Percentiles rank a stretch among this genome's conserved stretches.
Evolutionary conservation across 352 stramenopile species (phyloP).

Genomic region (Peronosclerospora sorghi): DNA sequence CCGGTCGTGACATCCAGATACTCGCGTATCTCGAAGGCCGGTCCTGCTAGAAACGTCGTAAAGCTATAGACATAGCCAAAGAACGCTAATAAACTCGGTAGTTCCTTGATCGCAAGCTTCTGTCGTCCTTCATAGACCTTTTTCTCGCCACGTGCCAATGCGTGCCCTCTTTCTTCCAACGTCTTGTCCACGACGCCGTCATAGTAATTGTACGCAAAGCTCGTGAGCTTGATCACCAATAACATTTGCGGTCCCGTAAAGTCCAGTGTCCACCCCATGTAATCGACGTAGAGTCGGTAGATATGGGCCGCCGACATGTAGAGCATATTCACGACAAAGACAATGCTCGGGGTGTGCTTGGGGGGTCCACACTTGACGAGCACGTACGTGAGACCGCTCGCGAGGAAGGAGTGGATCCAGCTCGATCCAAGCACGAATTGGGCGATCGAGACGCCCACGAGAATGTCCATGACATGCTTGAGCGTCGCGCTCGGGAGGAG

Average conservation of each 20-base stretch:
- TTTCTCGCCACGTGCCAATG: conserved; percentile 10
- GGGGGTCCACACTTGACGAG: conserved; percentile 62
- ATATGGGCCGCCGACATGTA: conserved; percentile 90
- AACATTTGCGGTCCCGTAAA: conserved; percentile 87
- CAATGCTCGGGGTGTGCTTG: conserved; percentile 58
- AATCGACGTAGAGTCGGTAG: conserved; percentile 93
- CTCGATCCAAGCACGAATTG: conserved; percentile 88
- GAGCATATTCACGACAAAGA: conserved; percentile 91
- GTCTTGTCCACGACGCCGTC: conserved; percentile 81
- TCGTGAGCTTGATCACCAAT: conserved; percentile 95
- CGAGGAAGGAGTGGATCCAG: conserved; percentile 94
- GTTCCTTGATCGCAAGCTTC: conserved; percentile 56
- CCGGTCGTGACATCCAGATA: conserved; percentile 79
- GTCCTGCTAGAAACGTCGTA: conserved; percentile 90
- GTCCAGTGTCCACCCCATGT: conserved; percentile 87
- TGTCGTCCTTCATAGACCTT: conserved; percentile 31
- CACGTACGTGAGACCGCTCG: conserved; percentile 83
- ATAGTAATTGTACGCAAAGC: conserved; percentile 96
- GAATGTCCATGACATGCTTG: conserved; percentile 90
- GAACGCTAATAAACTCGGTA: conserved; percentile 90
- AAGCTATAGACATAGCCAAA: conserved; percentile 96
- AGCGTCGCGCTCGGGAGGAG: conserved; percentile 65
- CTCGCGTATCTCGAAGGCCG: conserved; percentile 91
- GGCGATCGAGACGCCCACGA: conserved; percentile 86
- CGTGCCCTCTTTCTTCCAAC: conserved; percentile 18